Evolutionary conservation across 768 basidiomycete genomes (phyloP), one percentile per base, ranked within the genome.

Genomic region (Termitomyces sp.): DNA sequence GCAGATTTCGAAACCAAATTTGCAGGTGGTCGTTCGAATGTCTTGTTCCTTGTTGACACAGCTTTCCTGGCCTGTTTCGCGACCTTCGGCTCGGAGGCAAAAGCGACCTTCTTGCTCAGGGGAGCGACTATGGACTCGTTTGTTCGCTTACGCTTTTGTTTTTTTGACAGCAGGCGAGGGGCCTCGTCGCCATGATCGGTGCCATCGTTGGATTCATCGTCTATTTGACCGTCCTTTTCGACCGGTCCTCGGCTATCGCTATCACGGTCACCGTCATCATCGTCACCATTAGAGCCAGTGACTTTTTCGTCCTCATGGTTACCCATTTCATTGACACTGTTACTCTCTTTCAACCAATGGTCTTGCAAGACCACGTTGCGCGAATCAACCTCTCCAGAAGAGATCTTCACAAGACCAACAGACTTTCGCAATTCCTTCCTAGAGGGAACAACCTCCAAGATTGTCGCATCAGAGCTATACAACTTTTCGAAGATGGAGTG

Each of bases 361-460:
- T 69, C 75, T 62, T 72, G 74, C 62, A 70, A 61, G 69, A 57
- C 69, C 53, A 63, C 73, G 65, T 68, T 75, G 74, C 71, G 76
- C 63, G 62, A 67, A 69, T 73, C 79, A 61, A 68, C 56, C 42
- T 64, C 65, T 24, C 73, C 72, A 12, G 71, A 35, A 24, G 67
- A 63, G 46, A 82, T 69, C 66, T 76, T 85, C 51, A 95, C 82
- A 61, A 90, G 64, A 12, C 85, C 87, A 0, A 72, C 77, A 3
- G 69, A 67, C 62, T 81, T 84, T 60, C 89, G 80, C 67, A 90
- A 75, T 66, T 91, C 89, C 69, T 87, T 90, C 61, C 86, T 77
- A 20, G 81, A 77, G 46, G 66, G 68, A 53, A 85, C 69, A 52
- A 63, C 67, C 18, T 70, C 71, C 56, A 94, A 69, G 38, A 87